These are phyloP conservation scores for Coelastrella sp. DNA, from an alignment of 139 green algal species.

Conservation along the genomic window DNA sequence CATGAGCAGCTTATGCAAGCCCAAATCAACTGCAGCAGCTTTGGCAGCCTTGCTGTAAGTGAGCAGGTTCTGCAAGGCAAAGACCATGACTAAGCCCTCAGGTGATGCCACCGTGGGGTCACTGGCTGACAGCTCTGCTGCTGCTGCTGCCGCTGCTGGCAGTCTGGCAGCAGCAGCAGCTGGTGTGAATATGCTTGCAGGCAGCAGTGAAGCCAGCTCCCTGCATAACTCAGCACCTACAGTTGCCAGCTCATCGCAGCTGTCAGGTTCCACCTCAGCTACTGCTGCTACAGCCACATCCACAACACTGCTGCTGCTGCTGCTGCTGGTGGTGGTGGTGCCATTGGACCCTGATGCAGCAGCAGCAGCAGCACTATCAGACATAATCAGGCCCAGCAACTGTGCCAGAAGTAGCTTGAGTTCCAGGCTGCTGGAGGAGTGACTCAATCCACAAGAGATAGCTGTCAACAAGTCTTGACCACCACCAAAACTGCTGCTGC, in stretches of 20 bases:
- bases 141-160: slow-evolving; percentile 1
- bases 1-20: slow-evolving; percentile 57
- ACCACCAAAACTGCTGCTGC: background rate
- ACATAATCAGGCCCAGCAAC: slow-evolving; percentile 51
- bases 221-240: slow-evolving; percentile 53
- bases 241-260: background rate
- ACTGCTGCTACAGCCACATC: background rate
- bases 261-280: background rate
- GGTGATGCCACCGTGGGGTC: background rate
- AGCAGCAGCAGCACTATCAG: slow-evolving; percentile 10
- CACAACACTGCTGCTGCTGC: background rate
- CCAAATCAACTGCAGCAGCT: slow-evolving; percentile 40
- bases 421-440: background rate
- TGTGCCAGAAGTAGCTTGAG: slow-evolving; percentile 41
- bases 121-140: background rate
- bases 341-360: slow-evolving; percentile 39
- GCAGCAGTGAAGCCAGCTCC: slow-evolving; percentile 41
- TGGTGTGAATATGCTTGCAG: slow-evolving; percentile 15
- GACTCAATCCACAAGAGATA: background rate
- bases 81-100: slow-evolving; percentile 27
- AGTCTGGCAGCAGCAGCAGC: background rate
- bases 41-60: slow-evolving; percentile 61
- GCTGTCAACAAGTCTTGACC: background rate
- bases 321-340: background rate
- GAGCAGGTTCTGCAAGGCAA: slow-evolving; percentile 64